phyloP scores from a whole-genome alignment of 75 land plant genomes.

The Pinus albicaulis region DNA sequence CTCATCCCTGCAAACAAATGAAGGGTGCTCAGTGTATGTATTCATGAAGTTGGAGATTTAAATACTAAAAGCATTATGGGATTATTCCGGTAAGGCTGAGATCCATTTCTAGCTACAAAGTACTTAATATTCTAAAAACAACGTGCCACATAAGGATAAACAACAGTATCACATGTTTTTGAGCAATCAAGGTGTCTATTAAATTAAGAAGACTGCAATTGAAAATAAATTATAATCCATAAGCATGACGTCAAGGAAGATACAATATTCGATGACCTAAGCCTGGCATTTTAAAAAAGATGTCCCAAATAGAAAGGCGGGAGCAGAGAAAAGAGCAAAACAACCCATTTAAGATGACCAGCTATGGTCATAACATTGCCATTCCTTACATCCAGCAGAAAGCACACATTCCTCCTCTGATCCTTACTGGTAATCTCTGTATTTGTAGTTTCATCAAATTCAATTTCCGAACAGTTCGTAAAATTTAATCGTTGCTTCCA shows the following conservation, averaged over 20 bases:
- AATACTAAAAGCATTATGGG: neutral
- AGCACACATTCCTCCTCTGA: slow-evolving; percentile 13
- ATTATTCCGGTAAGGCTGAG: neutral
- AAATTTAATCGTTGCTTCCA: slow-evolving; percentile 60
- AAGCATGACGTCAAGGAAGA: neutral
- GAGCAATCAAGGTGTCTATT: neutral
- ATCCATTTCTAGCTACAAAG: neutral
- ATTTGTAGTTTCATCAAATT: neutral
- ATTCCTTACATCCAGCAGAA: slow-evolving; percentile 86
- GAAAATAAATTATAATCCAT: neutral
- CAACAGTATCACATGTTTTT: neutral
- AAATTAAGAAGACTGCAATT: neutral
- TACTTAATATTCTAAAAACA: neutral
- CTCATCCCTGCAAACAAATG: neutral
- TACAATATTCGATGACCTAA: neutral
- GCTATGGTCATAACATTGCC: slow-evolving; percentile 40
- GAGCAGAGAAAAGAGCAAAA: slow-evolving; percentile 9
- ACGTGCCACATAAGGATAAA: neutral
- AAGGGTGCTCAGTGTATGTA: neutral
- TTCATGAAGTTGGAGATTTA: neutral
- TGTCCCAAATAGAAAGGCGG: neutral
- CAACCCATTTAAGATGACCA: neutral
- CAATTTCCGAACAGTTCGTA: neutral
- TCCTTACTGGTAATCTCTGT: slow-evolving; percentile 3
- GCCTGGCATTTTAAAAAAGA: neutral